Conservation (phyloP, 2,329 filamentous ascomycete species). For the Fusarium sp. region DNA sequence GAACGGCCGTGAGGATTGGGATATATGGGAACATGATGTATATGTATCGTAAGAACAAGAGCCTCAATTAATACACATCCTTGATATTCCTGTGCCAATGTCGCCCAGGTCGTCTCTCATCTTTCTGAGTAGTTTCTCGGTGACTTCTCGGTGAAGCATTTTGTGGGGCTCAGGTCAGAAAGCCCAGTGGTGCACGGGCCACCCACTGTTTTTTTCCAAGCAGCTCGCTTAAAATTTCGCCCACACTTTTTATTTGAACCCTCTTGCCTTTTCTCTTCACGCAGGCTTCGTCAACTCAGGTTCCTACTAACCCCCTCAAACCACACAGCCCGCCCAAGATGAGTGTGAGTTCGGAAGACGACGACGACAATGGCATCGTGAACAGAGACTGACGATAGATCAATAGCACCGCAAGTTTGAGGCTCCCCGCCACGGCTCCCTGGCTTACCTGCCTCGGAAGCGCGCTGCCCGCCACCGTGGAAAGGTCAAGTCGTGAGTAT, state of each 20-base stretch:
- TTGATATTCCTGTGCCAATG: background rate
- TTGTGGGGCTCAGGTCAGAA: slow-evolving; percentile 8
- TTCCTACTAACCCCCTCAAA: slow-evolving; percentile 54
- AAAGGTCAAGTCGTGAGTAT: slow-evolving; percentile 96
- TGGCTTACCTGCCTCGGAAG: slow-evolving; percentile 91
- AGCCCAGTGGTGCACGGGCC: slow-evolving; percentile 40
- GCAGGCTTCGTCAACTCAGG: slow-evolving; percentile 50
- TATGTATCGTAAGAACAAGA: background rate
- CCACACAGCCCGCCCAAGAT: slow-evolving; percentile 54
- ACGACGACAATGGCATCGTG: slow-evolving; percentile 45
- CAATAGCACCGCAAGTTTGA: slow-evolving; percentile 71
- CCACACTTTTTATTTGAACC: slow-evolving; percentile 50
- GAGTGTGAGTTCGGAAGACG: slow-evolving; percentile 52
- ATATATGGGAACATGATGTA: background rate
- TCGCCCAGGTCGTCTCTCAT: background rate
- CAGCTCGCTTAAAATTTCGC: slow-evolving; percentile 55
- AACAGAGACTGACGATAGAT: slow-evolving; percentile 27
- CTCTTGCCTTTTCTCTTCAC: slow-evolving; percentile 48
- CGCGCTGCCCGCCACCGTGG: slow-evolving; percentile 92
- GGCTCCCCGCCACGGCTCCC: slow-evolving; percentile 94
- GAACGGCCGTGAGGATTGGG: background rate
- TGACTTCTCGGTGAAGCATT: slow-evolving; percentile 28
- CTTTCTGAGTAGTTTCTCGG: background rate
- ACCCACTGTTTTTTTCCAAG: slow-evolving; percentile 42
- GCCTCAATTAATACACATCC: background rate